Conservation (phyloP, 306 rosid genomes). For the Neltuma alba region DNA sequence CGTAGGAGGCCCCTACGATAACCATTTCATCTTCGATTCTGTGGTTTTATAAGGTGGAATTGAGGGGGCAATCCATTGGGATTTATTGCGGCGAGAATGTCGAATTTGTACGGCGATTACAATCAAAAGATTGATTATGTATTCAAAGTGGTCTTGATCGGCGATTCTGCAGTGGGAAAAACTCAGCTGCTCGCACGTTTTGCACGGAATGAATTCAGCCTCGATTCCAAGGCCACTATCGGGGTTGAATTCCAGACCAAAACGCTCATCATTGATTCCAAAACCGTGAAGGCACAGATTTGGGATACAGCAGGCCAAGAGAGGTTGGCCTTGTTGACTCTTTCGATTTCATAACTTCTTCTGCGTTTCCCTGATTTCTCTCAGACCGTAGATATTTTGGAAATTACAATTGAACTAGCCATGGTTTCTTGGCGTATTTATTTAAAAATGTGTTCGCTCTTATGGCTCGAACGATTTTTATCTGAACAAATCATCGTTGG, state of each 20-base stretch:
- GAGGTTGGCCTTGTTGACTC: constrained; percentile 47
- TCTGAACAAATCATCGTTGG: constrained; percentile 12
- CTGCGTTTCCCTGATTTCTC: background rate
- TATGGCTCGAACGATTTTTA: background rate
- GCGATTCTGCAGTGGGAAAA: constrained; percentile 95
- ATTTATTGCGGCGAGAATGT: constrained; percentile 46
- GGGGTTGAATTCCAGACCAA: constrained; percentile 97
- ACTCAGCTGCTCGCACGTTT: constrained; percentile 89
- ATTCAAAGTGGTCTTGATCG: constrained; percentile 90
- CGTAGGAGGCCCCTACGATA: background rate
- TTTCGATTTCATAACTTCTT: background rate
- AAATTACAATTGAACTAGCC: background rate
- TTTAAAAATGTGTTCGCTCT: background rate
- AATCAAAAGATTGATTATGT: constrained; percentile 89
- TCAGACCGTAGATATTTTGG: background rate
- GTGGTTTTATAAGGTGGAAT: constrained; percentile 1
- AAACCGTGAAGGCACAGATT: constrained; percentile 84
- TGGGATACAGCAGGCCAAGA: constrained; percentile 99
- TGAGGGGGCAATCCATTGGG: constrained; percentile 20
- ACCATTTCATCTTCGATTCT: constrained; percentile 17
- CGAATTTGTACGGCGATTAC: constrained; percentile 81
- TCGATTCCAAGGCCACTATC: constrained; percentile 87
- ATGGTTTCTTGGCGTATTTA: background rate
- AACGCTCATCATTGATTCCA: constrained; percentile 77
- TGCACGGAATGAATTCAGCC: constrained; percentile 73